These are phyloP conservation scores for Huntiella savannae DNA, from an alignment of 2,329 filamentous ascomycete species.

Conservation along the genomic window DNA sequence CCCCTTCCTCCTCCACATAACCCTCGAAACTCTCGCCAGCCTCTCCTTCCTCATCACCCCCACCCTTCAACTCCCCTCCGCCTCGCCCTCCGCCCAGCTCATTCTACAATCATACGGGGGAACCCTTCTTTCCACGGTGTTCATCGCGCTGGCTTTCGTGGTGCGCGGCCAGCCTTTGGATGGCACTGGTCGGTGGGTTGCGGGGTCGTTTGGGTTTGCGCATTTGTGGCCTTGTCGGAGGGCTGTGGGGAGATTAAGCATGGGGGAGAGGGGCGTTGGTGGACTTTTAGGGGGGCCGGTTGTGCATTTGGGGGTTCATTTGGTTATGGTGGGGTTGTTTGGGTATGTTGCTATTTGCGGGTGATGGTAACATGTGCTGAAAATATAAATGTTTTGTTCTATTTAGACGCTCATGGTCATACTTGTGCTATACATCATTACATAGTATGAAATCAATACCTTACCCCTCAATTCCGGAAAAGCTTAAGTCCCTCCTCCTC, in stretches of 20 bases:
- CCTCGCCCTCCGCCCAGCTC: slow-evolving; percentile 22
- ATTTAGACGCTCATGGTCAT: background rate
- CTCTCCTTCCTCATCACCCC: slow-evolving; percentile 27
- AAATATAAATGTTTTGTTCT: background rate
- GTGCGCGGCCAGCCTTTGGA: slow-evolving; percentile 16
- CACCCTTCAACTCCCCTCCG: slow-evolving; percentile 23
- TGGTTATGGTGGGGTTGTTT: slow-evolving; percentile 21
- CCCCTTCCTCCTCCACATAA: slow-evolving; percentile 22
- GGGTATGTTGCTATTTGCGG: slow-evolving; percentile 7
- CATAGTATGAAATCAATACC: background rate
- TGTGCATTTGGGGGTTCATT: slow-evolving; percentile 27
- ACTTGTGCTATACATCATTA: background rate
- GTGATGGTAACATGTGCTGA: background rate
- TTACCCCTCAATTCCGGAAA: slow-evolving; percentile 25
- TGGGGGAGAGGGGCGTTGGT: slow-evolving; percentile 6
- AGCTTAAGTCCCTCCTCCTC: slow-evolving; percentile 35
- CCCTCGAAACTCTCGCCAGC: slow-evolving; percentile 25
- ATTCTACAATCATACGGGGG: slow-evolving; percentile 29
- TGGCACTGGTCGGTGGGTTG: slow-evolving; percentile 18
- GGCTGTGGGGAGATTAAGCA: slow-evolving; percentile 20
- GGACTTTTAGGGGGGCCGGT: slow-evolving; percentile 26
- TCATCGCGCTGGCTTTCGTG: slow-evolving; percentile 23
- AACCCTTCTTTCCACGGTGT: slow-evolving; percentile 25
- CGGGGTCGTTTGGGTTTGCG: slow-evolving; percentile 26
- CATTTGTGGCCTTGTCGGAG: slow-evolving; percentile 29